phyloP scores from a whole-genome alignment of 1,284 basidiomycete species.

The Rhodotorula sp. region DNA sequence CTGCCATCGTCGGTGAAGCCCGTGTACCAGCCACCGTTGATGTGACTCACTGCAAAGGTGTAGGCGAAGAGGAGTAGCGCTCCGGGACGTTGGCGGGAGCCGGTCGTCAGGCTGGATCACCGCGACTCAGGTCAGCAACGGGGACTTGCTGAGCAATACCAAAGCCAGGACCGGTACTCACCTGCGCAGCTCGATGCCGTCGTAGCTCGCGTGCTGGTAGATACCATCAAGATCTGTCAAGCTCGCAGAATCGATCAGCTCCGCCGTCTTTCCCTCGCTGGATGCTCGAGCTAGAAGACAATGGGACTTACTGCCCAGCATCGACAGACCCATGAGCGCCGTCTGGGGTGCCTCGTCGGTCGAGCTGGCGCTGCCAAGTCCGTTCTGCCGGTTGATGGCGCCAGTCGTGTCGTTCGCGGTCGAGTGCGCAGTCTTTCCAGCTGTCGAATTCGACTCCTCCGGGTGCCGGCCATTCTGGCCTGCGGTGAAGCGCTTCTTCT shows the following conservation, averaged over 20 bases:
- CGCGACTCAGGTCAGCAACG: neutral
- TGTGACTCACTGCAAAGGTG: conserved; percentile 65
- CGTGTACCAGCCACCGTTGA: too few species aligned
- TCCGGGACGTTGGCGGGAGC: conserved; percentile 68
- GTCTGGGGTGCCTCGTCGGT: conserved; percentile 48
- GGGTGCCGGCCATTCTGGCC: conserved; percentile 36
- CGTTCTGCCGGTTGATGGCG: too few species aligned
- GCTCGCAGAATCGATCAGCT: too few species aligned
- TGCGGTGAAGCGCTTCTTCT: conserved; percentile 30
- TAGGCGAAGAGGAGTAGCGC: conserved; percentile 73
- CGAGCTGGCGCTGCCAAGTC: too few species aligned
- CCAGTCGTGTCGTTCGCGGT: too few species aligned
- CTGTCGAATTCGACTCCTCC: too few species aligned
- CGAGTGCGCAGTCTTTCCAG: too few species aligned
- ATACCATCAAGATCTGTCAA: conserved; percentile 58
- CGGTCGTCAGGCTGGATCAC: conserved; percentile 60
- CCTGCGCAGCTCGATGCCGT: conserved; percentile 58
- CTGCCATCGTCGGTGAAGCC: neutral
- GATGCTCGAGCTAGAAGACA: neutral
- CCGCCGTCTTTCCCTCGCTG: neutral
- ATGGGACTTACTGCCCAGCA: conserved; percentile 59
- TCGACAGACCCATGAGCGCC: conserved; percentile 69
- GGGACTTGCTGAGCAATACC: neutral
- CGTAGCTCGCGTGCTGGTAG: conserved; percentile 65
- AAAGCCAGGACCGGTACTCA: neutral